Evolutionary conservation across 225 moss, liverwort and hornwort species (phyloP).

Genomic region (Physcomitrium patens): DNA sequence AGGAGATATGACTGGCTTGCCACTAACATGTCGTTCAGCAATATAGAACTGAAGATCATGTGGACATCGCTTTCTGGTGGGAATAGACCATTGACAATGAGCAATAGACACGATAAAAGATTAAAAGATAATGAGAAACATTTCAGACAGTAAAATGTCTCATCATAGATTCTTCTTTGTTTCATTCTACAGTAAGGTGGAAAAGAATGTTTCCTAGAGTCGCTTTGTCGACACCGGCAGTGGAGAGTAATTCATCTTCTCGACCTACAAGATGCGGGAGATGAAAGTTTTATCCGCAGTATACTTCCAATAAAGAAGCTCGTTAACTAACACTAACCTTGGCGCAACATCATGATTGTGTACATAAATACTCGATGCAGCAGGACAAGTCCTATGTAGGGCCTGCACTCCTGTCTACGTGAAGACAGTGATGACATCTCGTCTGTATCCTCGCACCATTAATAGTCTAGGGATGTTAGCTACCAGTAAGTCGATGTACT

Average conservation of each 20-base stretch:
- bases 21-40: too few species aligned
- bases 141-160: neutral
- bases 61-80: too few species aligned
- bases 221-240: constrained; percentile 29
- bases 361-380: constrained; percentile 33
- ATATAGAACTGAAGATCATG: too few species aligned
- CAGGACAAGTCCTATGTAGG: neutral
- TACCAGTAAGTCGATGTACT: constrained; percentile 96
- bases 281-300: constrained; percentile 3
- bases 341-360: constrained; percentile 28
- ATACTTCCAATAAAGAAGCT: constrained; percentile 23
- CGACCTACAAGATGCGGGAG: constrained; percentile 22
- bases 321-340: constrained; percentile 24
- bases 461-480: constrained; percentile 86
- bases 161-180: constrained; percentile 9
- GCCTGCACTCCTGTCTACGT: constrained; percentile 41
- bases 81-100: too few species aligned
- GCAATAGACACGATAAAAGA: too few species aligned
- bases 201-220: constrained; percentile 45
- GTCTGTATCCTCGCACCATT: constrained; percentile 96
- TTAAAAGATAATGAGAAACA: too few species aligned
- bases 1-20: too few species aligned
- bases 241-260: constrained; percentile 32
- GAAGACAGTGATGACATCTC: constrained; percentile 98
- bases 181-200: constrained; percentile 26